Evolutionary conservation across 2,329 filamentous ascomycete species (phyloP).

Genomic region (Didymella lethalis): DNA sequence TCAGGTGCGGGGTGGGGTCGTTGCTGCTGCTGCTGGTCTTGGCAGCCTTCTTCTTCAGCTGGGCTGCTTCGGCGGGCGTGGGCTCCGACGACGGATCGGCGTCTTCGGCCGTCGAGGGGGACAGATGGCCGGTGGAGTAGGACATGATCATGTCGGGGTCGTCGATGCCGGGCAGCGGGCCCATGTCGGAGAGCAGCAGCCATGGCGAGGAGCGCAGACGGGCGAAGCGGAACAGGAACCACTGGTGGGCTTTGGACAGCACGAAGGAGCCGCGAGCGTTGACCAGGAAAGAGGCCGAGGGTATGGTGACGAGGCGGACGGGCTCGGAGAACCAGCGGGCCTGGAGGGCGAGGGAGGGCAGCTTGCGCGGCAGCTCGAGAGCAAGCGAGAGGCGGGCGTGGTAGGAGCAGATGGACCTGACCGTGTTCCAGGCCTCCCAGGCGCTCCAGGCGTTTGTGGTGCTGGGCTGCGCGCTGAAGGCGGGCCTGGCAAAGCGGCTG

Average conservation of each 20-base stretch:
- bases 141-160: slow-evolving; percentile 50
- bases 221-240: slow-evolving; percentile 64
- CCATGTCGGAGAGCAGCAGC: slow-evolving; percentile 67
- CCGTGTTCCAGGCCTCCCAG: slow-evolving; percentile 94
- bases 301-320: slow-evolving; percentile 63
- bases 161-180: slow-evolving; percentile 60
- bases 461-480: slow-evolving; percentile 47
- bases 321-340: slow-evolving; percentile 71
- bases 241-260: slow-evolving; percentile 65
- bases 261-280: slow-evolving; percentile 68
- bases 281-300: slow-evolving; percentile 62
- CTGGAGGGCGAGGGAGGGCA: slow-evolving; percentile 65
- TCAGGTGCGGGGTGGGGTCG: slow-evolving; percentile 71
- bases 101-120: slow-evolving; percentile 55
- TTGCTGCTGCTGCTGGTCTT: slow-evolving; percentile 59
- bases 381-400: slow-evolving; percentile 77
- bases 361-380: slow-evolving; percentile 64
- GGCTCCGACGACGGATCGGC: slow-evolving; percentile 58
- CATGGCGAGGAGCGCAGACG: slow-evolving; percentile 66
- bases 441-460: slow-evolving; percentile 73
- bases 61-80: slow-evolving; percentile 72
- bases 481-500: slow-evolving; percentile 55
- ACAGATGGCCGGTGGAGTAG: slow-evolving; percentile 47
- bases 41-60: slow-evolving; percentile 42
- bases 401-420: slow-evolving; percentile 87